Evolutionary conservation across 2,329 filamentous ascomycete species (phyloP).

Genomic region (Neurospora sp.): DNA sequence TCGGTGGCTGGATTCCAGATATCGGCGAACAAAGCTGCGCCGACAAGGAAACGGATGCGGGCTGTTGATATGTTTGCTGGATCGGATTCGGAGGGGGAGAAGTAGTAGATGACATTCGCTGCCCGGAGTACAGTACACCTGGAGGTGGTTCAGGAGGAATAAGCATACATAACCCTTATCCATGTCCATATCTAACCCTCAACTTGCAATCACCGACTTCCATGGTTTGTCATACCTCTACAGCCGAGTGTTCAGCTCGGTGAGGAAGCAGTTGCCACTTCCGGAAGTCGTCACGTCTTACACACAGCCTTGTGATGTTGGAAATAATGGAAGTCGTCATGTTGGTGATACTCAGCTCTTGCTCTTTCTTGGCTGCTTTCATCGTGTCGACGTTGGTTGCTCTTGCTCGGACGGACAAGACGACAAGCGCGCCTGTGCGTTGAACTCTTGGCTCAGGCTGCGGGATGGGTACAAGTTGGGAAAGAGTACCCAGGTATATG

Average conservation of each 20-base stretch:
- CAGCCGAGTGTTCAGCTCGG: neutral
- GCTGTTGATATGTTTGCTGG: conserved; percentile 85
- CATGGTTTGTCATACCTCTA: neutral
- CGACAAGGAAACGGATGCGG: conserved; percentile 51
- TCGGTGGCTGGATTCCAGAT: conserved; percentile 19
- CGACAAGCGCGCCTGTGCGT: neutral
- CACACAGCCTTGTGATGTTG: neutral
- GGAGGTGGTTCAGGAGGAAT: too few species aligned
- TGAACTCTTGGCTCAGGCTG: neutral
- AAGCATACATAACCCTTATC: neutral
- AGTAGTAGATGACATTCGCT: conserved; percentile 8
- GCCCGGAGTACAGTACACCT: too few species aligned
- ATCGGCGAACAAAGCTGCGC: conserved; percentile 15
- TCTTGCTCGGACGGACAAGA: neutral
- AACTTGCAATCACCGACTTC: neutral
- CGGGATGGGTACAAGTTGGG: neutral
- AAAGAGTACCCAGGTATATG: neutral
- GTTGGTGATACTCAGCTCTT: neutral
- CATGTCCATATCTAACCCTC: neutral
- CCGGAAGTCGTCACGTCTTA: neutral
- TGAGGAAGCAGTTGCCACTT: neutral
- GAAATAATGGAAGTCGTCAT: neutral
- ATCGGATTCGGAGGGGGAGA: conserved; percentile 39
- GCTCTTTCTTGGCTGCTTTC: neutral
- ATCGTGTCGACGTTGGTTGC: neutral